Evolutionary conservation across 306 rosid species (phyloP), one percentile per base, ranked within the genome.

Genomic region (Dicorynia guianensis): DNA sequence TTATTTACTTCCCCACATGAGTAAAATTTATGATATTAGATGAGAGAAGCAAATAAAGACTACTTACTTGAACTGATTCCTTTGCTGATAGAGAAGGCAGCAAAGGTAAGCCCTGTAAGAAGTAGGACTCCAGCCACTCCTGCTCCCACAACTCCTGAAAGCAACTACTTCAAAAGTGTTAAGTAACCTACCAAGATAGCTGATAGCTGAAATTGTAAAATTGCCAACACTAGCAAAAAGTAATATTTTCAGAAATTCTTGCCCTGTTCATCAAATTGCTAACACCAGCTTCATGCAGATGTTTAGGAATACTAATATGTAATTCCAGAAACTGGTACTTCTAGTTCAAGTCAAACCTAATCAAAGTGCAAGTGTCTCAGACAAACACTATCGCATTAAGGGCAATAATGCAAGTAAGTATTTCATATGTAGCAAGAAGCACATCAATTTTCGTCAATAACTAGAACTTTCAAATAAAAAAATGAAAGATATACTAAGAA

Each of bases 91-190:
- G 98, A 92, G 68, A 89, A 61, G 47, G 93, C 89, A 25, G 93
- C 85, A 30, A 92, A 82, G 48, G 93, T 39, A 79, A 96, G 78
- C 80, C 99, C 98, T 1, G 90, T 58, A 50, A 83, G 79, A 69
- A 95, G 90, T 67, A 92, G 71, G 48, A 89, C 84, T 76, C 98
- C 99, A 33, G 93, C 96, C 18, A 92, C 84, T 81, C 98, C 96
- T 55, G 86, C 89, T 84, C 93, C 93, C 77, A 90, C 87, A 62
- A 83, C 74, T 68, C 97, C 97, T 96, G 97, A 82, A 88, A 96
- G 80, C 88, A 86, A 85, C 97, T 92, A 90, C 87, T 81, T 76
- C 77, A 79, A 67, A 85, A 80, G 77, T 80, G 80, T 87, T 78
- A 87, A 84, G 86, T 69, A 88, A 50, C 11, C 38, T 34, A 43